Percentiles rank a stretch among this genome's conserved stretches.
These are phyloP conservation scores for Eucalyptus rudis DNA, from an alignment of 345 rosid species.

Conservation along the genomic window DNA sequence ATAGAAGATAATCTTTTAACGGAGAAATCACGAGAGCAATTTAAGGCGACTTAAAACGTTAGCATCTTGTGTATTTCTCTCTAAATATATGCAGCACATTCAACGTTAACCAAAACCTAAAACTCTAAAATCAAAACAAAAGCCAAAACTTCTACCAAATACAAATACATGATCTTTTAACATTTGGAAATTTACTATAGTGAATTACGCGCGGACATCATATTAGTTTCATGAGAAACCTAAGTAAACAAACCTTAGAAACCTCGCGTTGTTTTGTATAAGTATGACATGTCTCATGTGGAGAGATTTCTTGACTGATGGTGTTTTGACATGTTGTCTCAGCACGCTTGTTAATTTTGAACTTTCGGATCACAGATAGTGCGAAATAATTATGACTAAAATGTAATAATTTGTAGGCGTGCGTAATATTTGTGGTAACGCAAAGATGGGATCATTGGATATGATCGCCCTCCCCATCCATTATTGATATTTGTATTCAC, in stretches of 20 bases:
- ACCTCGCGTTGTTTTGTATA: background rate
- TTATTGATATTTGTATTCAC: background rate
- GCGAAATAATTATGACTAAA: background rate
- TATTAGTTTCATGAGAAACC: background rate
- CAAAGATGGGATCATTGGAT: background rate
- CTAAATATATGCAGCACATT: background rate
- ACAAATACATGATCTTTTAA: background rate
- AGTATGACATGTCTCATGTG: background rate
- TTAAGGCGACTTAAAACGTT: background rate
- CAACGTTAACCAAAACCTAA: background rate
- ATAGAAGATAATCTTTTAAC: background rate
- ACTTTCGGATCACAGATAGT: fast-evolving
- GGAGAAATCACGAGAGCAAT: background rate
- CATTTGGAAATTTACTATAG: background rate
- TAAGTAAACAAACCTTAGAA: background rate
- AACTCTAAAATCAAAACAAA: background rate
- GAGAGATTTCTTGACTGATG: background rate
- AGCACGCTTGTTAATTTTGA: fast-evolving
- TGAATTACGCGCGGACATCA: background rate
- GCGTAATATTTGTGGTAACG: background rate
- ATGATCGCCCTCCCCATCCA: background rate
- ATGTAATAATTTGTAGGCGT: background rate
- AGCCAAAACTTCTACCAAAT: background rate
- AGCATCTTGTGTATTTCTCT: background rate
- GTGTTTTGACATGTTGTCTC: background rate